phyloP scores from a whole-genome alignment of 2,329 filamentous ascomycete species.

The Geosmithia putterillii region DNA sequence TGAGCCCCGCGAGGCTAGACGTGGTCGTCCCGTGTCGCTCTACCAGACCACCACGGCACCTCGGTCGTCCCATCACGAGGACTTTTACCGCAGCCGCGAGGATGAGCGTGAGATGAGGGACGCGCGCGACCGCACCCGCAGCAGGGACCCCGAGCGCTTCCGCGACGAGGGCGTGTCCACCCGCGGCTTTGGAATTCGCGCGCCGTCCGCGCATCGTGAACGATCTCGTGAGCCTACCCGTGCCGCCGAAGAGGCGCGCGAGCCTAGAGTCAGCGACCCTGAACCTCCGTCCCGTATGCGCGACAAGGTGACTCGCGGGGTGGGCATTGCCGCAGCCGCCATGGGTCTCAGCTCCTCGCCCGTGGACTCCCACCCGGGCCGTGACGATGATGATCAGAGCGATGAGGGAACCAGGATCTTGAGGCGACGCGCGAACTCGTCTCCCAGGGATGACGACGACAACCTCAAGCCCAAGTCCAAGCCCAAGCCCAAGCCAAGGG shows the following conservation, averaged over 20 bases:
- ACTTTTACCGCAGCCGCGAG: constrained; percentile 35
- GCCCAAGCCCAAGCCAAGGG: too few species aligned
- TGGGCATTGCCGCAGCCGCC: constrained; percentile 35
- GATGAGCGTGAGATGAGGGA: constrained; percentile 31
- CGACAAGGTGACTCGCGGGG: constrained; percentile 34
- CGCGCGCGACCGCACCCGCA: constrained; percentile 21
- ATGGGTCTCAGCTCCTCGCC: constrained; percentile 28
- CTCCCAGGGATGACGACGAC: constrained; percentile 16
- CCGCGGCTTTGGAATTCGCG: constrained; percentile 41
- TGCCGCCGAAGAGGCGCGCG: constrained; percentile 12
- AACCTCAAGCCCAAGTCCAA: constrained; percentile 10
- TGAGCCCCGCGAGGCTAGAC: constrained; percentile 11
- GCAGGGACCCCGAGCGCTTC: constrained; percentile 19
- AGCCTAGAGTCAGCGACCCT: constrained; percentile 16
- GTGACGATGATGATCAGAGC: constrained; percentile 23
- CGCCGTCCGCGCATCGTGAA: constrained; percentile 24
- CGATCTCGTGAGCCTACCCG: constrained; percentile 17
- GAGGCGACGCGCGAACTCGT: constrained; percentile 14
- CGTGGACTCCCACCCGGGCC: too few species aligned
- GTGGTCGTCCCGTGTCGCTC: constrained; percentile 35
- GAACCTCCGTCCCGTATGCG: constrained; percentile 29
- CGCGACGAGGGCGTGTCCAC: constrained; percentile 31
- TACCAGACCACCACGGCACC: constrained; percentile 34
- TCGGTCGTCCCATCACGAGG: constrained; percentile 30
- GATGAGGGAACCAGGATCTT: constrained; percentile 2